Conservation (phyloP, 2,329 filamentous ascomycete species). For the Calycina marina region DNA sequence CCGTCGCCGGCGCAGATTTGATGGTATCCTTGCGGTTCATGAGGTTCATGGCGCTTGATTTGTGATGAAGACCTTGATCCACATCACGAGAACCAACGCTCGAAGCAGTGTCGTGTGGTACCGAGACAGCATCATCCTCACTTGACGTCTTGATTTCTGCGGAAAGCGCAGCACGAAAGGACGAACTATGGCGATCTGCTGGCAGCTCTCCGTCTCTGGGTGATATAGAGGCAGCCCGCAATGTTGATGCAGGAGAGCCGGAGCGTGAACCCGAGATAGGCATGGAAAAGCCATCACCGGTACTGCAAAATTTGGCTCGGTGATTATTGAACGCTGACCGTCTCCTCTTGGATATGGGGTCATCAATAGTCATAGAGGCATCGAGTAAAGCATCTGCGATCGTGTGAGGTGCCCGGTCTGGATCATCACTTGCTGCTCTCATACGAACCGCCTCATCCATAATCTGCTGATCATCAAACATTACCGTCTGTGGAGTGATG, state of each 20-base stretch:
- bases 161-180: conserved; percentile 3
- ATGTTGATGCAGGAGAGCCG: conserved; percentile 12
- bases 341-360: conserved; percentile 39
- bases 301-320: conserved; percentile 29
- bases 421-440: conserved; percentile 23
- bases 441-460: conserved; percentile 28
- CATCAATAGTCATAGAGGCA: conserved; percentile 77
- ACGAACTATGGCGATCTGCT: conserved; percentile 10
- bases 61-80: conserved; percentile 36
- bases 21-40: conserved; percentile 39
- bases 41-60: conserved; percentile 46
- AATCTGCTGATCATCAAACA: conserved; percentile 68
- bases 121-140: conserved; percentile 21
- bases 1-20: conserved; percentile 50
- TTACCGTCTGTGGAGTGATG: conserved; percentile 74
- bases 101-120: conserved; percentile 17
- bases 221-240: conserved; percentile 11
- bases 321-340: conserved; percentile 37
- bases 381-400: conserved; percentile 85
- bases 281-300: conserved; percentile 9
- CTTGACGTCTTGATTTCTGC: conserved; percentile 12
- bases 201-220: conserved; percentile 10
- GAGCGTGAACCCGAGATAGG: conserved; percentile 6
- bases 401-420: conserved; percentile 39
- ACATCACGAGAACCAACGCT: conserved; percentile 17